Base-by-base conservation (phyloP, 2,329 filamentous ascomycete genomes). In the Alternaria incomplexa region DNA sequence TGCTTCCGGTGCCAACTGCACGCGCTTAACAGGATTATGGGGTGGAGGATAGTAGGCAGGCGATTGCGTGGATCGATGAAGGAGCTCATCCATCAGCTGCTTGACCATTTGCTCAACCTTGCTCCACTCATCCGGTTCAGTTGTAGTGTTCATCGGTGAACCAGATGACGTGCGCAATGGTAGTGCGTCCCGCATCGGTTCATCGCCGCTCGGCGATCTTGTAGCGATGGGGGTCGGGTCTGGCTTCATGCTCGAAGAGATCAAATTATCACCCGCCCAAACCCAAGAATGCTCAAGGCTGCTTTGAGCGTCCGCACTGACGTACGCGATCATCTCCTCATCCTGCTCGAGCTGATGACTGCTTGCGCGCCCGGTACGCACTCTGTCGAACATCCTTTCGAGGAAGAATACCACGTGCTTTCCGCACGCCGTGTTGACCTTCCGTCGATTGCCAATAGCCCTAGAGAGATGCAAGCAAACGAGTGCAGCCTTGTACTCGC, bases 251-350 rank as follows among this genome's bases (percentile, higher is more conserved):
- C 40, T 47, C 15, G 56, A n/a, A 9, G 62, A 57, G 3, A 44
- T 43, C 26, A 68, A 32, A 85, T 72, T 87, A 81, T 74, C 74
- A 26, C 81, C 82, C 7, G 74, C 69, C 95, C 94, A 97, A 5
- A 94, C 87, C 95, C 95, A 98, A 12, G 90, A 90, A 36, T 88
- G 88, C 56, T 93, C 90, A 0, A 86, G 85, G n/a, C 87, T 89
- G 1, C 90, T 91, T 80, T 98, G 95, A 73, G 96, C 84, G 80
- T 98, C 96, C 0, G 90, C 92, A 28, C 92, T 95, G 1, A 92
- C 89, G 72, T 97, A 97, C 0, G 90, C 92, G 26, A 98, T 82
- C 70, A 98, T 86, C 77, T 97, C 95, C 76, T 98, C 94, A 73
- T 99, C 94, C 4, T 85, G 84, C 48, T 89, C 86, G 2, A 87